Evolutionary conservation across 1,284 basidiomycete genomes (phyloP), one percentile per base, ranked within the genome.

Genomic region (Paramarasmius palmivorus): DNA sequence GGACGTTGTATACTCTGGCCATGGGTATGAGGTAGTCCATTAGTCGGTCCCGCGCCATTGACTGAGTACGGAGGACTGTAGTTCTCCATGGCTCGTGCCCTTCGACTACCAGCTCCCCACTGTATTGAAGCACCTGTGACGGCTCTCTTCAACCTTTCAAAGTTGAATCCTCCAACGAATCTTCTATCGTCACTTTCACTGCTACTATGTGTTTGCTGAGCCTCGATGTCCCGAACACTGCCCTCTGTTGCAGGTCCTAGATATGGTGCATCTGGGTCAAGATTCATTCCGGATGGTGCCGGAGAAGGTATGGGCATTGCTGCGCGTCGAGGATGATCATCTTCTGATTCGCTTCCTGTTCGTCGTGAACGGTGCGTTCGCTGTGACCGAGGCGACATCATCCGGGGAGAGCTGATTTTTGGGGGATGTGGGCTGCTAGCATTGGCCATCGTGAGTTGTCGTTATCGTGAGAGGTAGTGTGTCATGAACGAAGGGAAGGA

Each of bases 221-320:
- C 55, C n/a, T 52, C 48, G 29, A 50, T 20, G 26, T 41, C 36
- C 22, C 45, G 42, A n/a, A 54, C 50, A 22, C 22, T 40, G 4
- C 49, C 47, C 4, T 58, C 54, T 3, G 62, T 62, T 1, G 57
- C 61, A 22, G 59, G 58, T n/a, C 62, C 65, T 15, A 68, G 61
- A 53, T 67, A 66, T 12, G 69, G 64, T 2, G 61, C 58, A 22
- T 57, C 61, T 19, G 69, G 69, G 54, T 71, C 68, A 7, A 69
- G 57, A 56, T 65, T 70, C 14, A 29, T 51, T 37, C 17, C 47
- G 49, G 50, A 38, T 20, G 50, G 46, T 23, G 47, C 54, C n/a
- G 50, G 40, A 12, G 29, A 22, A 10, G 42, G 26, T 4, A 36
- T 4, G 35, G 20, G 23, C 17, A 3, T 19, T 19, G 19, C 49